Evolutionary conservation across 2,329 filamentous ascomycete species (phyloP).

Genomic region (Ophiocordyceps australis): DNA sequence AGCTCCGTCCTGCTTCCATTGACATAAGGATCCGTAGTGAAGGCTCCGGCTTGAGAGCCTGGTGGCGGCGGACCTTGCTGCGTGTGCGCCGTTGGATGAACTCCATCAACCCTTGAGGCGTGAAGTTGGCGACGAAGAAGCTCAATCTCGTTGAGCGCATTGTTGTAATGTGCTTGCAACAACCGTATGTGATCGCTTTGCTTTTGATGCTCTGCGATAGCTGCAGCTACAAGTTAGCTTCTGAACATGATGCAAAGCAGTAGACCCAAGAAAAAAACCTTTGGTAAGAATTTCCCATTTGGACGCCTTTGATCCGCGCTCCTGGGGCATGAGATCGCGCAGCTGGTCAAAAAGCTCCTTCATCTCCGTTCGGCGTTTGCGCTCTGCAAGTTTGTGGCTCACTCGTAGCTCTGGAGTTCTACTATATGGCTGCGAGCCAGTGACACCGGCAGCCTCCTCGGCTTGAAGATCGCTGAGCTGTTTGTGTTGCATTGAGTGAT

Average conservation of each 20-base stretch:
- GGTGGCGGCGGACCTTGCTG: conserved; percentile 9
- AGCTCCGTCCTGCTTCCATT: conserved; percentile 26
- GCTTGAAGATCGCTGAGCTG: conserved; percentile 48
- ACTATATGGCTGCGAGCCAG: conserved; percentile 57
- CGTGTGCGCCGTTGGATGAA: conserved; percentile 26
- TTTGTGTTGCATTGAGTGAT: conserved; percentile 61
- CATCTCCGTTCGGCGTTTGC: conserved; percentile 75
- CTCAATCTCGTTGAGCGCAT: conserved; percentile 23
- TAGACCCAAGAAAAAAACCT: conserved; percentile 30
- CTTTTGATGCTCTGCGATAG: conserved; percentile 42
- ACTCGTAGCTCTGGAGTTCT: conserved; percentile 66
- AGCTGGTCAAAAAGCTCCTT: conserved; percentile 73
- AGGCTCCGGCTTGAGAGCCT: conserved; percentile 3
- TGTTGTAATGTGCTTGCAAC: conserved; percentile 25
- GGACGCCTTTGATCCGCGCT: conserved; percentile 67
- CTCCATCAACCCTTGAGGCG: conserved; percentile 25
- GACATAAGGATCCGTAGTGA: conserved; percentile 11
- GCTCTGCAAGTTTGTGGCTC: conserved; percentile 71
- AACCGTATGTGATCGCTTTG: conserved; percentile 29
- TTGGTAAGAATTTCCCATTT: conserved; percentile 85
- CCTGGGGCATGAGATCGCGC: conserved; percentile 60
- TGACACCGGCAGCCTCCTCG: conserved; percentile 31
- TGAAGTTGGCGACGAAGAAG: conserved; percentile 30
- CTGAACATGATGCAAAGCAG: not conserved
- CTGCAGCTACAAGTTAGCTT: conserved; percentile 13